Conservation (phyloP, 2,329 filamentous ascomycete genomes). For the Fusarium temperatum region DNA sequence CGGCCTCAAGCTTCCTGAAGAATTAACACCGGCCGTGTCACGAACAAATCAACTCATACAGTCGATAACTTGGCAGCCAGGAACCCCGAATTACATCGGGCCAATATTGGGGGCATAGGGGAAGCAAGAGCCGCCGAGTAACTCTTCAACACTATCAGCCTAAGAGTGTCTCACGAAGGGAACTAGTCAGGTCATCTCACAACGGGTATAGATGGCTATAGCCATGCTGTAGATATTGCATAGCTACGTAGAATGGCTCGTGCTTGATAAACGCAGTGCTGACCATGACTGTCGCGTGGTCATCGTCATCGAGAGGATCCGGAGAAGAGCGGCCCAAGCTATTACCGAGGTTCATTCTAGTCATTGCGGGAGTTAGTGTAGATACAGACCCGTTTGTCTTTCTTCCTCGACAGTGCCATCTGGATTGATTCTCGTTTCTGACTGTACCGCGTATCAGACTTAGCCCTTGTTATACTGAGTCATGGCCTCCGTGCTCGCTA, state of each 20-base stretch:
- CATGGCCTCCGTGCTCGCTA: neutral
- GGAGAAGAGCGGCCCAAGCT: neutral
- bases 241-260: neutral
- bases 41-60: neutral
- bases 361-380: neutral
- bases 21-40: neutral
- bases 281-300: neutral
- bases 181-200: neutral
- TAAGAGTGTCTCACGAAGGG: neutral
- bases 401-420: neutral
- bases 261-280: neutral
- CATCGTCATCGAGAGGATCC: neutral
- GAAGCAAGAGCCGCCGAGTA: neutral
- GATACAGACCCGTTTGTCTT: neutral
- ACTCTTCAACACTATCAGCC: neutral
- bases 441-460: neutral
- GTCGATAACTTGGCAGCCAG: neutral
- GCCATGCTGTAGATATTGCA: neutral
- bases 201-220: neutral
- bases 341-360: neutral
- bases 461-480: neutral
- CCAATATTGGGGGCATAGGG: neutral
- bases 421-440: neutral
- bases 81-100: neutral
- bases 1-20: neutral